phyloP scores from a whole-genome alignment of 2,329 filamentous ascomycete genomes.

The Amauroascus verrucosus region DNA sequence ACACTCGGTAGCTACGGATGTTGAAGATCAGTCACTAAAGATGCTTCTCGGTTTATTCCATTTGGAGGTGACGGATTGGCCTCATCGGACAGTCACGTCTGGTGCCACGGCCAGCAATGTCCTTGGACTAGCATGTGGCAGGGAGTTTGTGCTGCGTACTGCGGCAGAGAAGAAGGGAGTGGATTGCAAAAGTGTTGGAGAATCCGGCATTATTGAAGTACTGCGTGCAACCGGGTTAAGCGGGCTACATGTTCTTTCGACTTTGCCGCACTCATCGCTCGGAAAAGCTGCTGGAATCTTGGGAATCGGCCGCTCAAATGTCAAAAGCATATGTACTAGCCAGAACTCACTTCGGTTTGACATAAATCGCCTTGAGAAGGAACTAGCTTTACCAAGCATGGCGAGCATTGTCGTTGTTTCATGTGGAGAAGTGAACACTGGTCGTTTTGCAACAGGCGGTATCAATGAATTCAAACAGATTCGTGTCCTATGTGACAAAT shows the following conservation, averaged over 20 bases:
- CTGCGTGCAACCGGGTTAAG: conserved; percentile 54
- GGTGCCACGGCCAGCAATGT: conserved; percentile 58
- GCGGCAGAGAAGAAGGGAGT: conserved; percentile 32
- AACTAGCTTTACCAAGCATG: conserved; percentile 44
- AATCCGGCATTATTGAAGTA: conserved; percentile 58
- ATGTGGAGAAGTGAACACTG: conserved; percentile 83
- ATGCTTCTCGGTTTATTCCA: conserved; percentile 59
- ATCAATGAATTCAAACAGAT: conserved; percentile 51
- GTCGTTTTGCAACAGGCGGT: conserved; percentile 58
- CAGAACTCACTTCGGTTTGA: conserved; percentile 60
- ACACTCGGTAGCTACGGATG: conserved; percentile 63
- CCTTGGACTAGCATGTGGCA: conserved; percentile 56
- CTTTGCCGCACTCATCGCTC: conserved; percentile 72
- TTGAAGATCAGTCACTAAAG: conserved; percentile 62
- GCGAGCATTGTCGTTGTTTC: conserved; percentile 73
- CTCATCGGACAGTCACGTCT: conserved; percentile 70
- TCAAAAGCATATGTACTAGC: conserved; percentile 48
- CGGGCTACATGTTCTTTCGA: conserved; percentile 67
- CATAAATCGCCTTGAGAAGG: conserved; percentile 51
- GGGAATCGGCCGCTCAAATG: conserved; percentile 60
- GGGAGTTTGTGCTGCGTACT: conserved; percentile 47
- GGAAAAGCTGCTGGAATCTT: conserved; percentile 73
- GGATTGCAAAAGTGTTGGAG: conserved; percentile 46
- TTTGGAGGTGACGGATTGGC: conserved; percentile 49
- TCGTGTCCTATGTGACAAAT: conserved; percentile 58